Evolutionary conservation across 768 basidiomycete genomes (phyloP).

Genomic region (Neoboletus magnificus): DNA sequence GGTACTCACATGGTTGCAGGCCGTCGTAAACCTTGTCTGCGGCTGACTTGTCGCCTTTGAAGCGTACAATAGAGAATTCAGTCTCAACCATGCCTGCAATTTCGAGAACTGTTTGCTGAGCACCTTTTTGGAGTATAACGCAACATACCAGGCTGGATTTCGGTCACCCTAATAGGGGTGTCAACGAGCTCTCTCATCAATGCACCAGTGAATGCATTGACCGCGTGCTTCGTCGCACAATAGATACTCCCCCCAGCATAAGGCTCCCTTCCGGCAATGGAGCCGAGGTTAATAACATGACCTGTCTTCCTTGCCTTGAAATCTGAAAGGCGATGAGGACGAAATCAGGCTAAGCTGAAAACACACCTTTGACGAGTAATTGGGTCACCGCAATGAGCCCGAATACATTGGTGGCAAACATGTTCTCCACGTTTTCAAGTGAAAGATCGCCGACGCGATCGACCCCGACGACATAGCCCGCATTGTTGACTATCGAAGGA

Average conservation of each 20-base stretch:
- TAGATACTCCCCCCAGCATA: slow-evolving; percentile 93
- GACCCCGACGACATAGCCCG: slow-evolving; percentile 86
- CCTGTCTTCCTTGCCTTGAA: slow-evolving; percentile 77
- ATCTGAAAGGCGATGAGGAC: slow-evolving; percentile 40
- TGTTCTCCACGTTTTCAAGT: slow-evolving; percentile 74
- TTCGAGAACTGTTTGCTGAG: neutral
- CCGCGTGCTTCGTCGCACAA: slow-evolving; percentile 86
- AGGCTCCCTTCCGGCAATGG: slow-evolving; percentile 83
- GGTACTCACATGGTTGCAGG: slow-evolving; percentile 70
- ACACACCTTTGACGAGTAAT: slow-evolving; percentile 54
- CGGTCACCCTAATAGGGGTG: slow-evolving; percentile 89
- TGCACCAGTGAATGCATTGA: slow-evolving; percentile 81
- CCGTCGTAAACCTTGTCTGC: slow-evolving; percentile 93
- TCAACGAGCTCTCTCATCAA: slow-evolving; percentile 86
- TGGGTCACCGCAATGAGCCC: slow-evolving; percentile 85
- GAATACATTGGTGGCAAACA: slow-evolving; percentile 80
- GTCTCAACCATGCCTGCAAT: slow-evolving; percentile 77
- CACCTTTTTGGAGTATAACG: neutral
- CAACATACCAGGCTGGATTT: slow-evolving; percentile 82
- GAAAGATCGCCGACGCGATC: slow-evolving; percentile 84
- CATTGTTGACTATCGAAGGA: slow-evolving; percentile 56
- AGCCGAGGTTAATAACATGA: slow-evolving; percentile 94
- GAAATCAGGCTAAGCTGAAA: neutral
- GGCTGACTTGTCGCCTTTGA: slow-evolving; percentile 74
- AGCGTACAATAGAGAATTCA: slow-evolving; percentile 90